Evolutionary conservation across 306 rosid genomes (phyloP), one percentile per base, ranked within the genome.

Genomic region (Astragalus membranaceus): DNA sequence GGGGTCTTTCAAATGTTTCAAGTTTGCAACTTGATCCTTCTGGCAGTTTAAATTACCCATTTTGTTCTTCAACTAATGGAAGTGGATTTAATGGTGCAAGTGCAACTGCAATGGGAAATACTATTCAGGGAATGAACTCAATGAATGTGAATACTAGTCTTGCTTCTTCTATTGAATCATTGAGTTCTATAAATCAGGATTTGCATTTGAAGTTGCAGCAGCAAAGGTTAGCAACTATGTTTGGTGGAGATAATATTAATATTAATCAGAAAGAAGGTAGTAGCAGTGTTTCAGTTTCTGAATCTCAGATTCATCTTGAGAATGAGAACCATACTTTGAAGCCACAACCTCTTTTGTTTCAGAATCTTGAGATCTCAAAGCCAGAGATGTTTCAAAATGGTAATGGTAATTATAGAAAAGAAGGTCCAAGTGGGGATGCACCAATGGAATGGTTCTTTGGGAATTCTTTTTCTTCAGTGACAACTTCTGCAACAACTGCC

Each of bases 181-280:
- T 94, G 81, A 94, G 98, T 50, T 88, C 88, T 7, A 80, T 90
- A 8, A 94, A 94, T 78, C 97, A 90, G 67, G 97, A 94, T 84
- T 87, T 94, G 71, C 98, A 94, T 85, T 88, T 90, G 94, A 94
- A 87, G 74, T 64, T 94, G 7, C 98, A 94, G 73, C 96, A 94
- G 69, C 98, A 88, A 61, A 52, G 98, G 32, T 78, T 94, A n/a
- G 81, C 92, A 16, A 75, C 66, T 78, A 67, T 93, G 35, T 84
- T 87, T 20, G 88, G 86, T 5, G 83, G 20, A 16, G 67, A 41
- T 10, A 11, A 62, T 39, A 6, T 14, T 10, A 11, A 62, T 39
- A 6, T 14, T 15, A 54, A 13, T 41, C 77, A 62, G 14, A 83
- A 71, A 70, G 81, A 42, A 9, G 5, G 6, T n/a, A 29, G 26